Evolutionary conservation across 257 asterid species (phyloP).

Genomic region (Solanum clarkiae): DNA sequence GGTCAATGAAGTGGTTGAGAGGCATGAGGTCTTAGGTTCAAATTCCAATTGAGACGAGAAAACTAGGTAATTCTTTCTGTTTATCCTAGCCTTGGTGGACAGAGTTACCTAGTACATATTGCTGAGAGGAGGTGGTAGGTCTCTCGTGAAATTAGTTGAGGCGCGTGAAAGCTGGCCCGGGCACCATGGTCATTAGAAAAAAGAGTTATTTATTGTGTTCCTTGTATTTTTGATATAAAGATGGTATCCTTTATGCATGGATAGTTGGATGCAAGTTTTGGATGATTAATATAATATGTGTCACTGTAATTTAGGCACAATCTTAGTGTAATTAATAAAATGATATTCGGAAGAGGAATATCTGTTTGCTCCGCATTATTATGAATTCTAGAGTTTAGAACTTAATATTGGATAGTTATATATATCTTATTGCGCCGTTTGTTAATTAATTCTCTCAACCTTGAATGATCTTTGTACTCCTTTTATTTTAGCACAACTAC

Average conservation of each 20-base stretch:
- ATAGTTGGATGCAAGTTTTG: not conserved
- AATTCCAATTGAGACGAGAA: too few species aligned
- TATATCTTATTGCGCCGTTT: not conserved
- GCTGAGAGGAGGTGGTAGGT: too few species aligned
- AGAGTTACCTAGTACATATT: too few species aligned
- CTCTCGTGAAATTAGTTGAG: too few species aligned
- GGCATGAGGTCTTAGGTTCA: too few species aligned
- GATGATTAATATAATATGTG: not conserved
- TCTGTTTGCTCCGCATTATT: not conserved
- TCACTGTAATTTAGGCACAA: not conserved
- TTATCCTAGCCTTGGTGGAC: too few species aligned
- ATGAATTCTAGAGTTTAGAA: not conserved
- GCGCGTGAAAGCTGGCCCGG: too few species aligned
- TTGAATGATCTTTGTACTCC: not conserved
- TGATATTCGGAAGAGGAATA: not conserved
- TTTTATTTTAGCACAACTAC: slow-evolving; percentile 47
- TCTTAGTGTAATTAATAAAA: not conserved
- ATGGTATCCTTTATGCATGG: not conserved
- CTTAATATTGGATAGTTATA: not conserved
- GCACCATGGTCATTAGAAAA: too few species aligned
- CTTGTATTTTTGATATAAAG: not conserved
- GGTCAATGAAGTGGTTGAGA: too few species aligned
- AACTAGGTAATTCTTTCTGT: too few species aligned
- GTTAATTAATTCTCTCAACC: not conserved
- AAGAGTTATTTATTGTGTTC: not conserved